A percentile compares a stretch with the other conserved stretches of the same genome.
Conservation (phyloP, 2,329 filamentous ascomycete genomes). For the Sporothrix brunneoviolacea region DNA sequence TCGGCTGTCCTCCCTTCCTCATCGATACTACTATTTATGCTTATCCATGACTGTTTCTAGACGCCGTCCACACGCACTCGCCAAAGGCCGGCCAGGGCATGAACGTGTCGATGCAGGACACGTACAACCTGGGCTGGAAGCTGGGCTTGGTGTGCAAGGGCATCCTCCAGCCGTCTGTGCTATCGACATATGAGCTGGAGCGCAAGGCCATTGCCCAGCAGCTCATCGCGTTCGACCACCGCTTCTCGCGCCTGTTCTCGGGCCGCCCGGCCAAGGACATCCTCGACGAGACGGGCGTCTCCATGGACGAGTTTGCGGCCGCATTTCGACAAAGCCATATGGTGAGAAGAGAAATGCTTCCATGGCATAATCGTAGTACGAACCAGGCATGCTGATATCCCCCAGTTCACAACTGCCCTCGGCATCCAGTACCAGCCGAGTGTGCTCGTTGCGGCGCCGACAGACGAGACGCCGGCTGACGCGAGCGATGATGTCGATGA, state of each 20-base stretch:
- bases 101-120: conserved; percentile 56
- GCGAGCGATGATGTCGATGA: neutral
- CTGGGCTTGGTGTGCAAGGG: conserved; percentile 31
- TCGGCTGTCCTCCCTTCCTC: no score
- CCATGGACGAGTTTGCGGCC: conserved; percentile 44
- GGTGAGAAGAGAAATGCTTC: no score
- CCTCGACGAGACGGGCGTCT: conserved; percentile 50
- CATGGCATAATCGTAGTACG: no score
- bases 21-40: neutral
- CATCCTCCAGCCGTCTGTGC: conserved; percentile 26
- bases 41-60: neutral
- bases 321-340: conserved; percentile 11
- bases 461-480: neutral
- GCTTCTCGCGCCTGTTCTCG: conserved; percentile 42
- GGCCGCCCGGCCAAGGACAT: conserved; percentile 46
- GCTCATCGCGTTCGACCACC: conserved; percentile 50
- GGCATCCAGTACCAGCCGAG: conserved; percentile 12
- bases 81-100: conserved; percentile 55
- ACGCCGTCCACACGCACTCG: conserved; percentile 42
- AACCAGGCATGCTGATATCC: no score
- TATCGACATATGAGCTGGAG: conserved; percentile 38
- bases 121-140: conserved; percentile 41
- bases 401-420: conserved; percentile 14
- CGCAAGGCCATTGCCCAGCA: conserved; percentile 51
- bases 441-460: conserved; percentile 2